Evolutionary conservation across 345 rosid genomes (phyloP).

Genomic region (Lumnitzera racemosa): DNA sequence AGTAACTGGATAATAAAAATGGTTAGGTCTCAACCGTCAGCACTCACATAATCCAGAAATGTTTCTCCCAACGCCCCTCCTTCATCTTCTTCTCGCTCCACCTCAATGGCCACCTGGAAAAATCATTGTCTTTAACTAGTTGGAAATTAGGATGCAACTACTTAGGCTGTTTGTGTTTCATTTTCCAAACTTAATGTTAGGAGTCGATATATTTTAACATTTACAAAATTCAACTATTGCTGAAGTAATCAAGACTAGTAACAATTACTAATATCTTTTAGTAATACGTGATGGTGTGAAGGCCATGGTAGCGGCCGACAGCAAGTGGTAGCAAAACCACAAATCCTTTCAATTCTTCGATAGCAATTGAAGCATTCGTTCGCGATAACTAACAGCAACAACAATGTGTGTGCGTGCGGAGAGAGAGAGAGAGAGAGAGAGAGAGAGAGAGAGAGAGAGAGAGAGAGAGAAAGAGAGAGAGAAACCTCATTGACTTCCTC

Average conservation of each 20-base stretch:
- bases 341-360: no score
- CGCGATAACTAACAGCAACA: no score
- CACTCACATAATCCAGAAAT: slow-evolving; percentile 89
- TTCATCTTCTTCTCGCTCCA: slow-evolving; percentile 98
- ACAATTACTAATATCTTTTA: no score
- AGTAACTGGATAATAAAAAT: not conserved
- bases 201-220: not conserved
- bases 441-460: not conserved
- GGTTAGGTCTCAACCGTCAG: slow-evolving; percentile 4
- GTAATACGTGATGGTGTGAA: no score
- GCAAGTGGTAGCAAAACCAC: no score
- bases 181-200: not conserved
- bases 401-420: no score
- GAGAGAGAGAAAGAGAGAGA: not conserved
- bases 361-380: no score
- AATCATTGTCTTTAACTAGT: not conserved
- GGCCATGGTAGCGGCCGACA: no score
- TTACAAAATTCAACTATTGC: not conserved
- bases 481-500: slow-evolving; percentile 88
- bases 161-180: not conserved
- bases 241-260: no score
- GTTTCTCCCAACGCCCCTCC: slow-evolving; percentile 94
- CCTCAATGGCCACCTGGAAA: slow-evolving; percentile 83
- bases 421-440: not conserved
- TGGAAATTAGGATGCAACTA: not conserved